Conservation (phyloP, 495 filamentous ascomycete species). For the Durotheca rogersii region DNA sequence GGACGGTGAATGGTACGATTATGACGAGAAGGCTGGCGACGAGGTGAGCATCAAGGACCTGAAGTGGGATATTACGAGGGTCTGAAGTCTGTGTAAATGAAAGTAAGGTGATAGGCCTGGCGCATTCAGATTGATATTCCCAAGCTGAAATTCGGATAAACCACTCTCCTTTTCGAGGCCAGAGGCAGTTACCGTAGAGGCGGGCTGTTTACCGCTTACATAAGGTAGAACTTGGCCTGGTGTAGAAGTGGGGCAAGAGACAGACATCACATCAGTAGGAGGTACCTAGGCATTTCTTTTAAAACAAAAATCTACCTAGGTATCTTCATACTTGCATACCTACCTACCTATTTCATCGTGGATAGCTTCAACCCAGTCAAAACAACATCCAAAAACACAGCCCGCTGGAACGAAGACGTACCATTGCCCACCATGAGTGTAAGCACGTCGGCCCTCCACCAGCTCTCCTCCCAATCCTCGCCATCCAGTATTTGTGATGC, state of each 20-base stretch:
- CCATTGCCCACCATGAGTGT: slow-evolving; percentile 37
- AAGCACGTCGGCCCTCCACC: no score
- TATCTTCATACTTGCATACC: not conserved
- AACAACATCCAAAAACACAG: slow-evolving; percentile 11
- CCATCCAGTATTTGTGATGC: not conserved
- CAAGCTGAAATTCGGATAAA: not conserved
- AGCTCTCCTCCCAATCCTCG: not conserved
- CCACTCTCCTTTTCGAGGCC: no score
- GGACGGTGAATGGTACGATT: slow-evolving; percentile 77
- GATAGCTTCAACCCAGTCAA: slow-evolving; percentile 10
- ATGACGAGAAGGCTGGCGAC: slow-evolving; percentile 59
- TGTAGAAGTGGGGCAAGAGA: no score
- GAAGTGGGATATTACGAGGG: slow-evolving; percentile 79
- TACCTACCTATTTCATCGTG: not conserved
- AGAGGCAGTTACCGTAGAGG: no score
- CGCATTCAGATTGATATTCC: not conserved
- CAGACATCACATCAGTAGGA: no score
- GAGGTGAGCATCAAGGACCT: slow-evolving; percentile 80
- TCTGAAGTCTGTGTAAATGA: slow-evolving; percentile 34
- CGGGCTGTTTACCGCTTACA: no score
- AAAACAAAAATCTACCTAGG: no score
- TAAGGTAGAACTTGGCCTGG: no score
- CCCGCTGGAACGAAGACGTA: no score
- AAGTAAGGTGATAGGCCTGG: not conserved
- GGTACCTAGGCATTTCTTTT: not conserved